These are phyloP conservation scores for Earliella scabrosa DNA, from an alignment of 1,284 basidiomycete species.

Conservation along the genomic window DNA sequence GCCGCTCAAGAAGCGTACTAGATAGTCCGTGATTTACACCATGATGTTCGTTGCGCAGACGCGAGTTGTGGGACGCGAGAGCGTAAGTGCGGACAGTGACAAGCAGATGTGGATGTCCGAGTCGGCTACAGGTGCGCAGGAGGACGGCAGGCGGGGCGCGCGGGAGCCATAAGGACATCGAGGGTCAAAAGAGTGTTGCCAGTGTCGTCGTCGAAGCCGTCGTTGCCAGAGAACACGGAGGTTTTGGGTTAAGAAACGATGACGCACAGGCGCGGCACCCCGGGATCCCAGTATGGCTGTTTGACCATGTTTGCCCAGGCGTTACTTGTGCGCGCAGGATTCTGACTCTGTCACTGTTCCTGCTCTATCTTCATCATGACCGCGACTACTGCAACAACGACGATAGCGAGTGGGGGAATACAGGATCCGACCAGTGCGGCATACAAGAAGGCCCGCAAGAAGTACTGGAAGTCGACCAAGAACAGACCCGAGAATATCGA, in stretches of 20 bases:
- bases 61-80: slow-evolving; percentile 15
- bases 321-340: too few relatives aligned
- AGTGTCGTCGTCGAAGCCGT: slow-evolving; percentile 8
- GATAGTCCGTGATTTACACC: too few relatives aligned
- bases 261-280: slow-evolving; percentile 14
- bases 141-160: slow-evolving; percentile 46
- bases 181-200: slow-evolving; percentile 5
- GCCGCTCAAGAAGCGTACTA: too few relatives aligned
- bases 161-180: slow-evolving; percentile 42
- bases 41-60: too few relatives aligned
- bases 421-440: slow-evolving; percentile 50
- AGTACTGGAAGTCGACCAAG: slow-evolving; percentile 61
- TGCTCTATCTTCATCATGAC: slow-evolving; percentile 3
- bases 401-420: slow-evolving; percentile 11
- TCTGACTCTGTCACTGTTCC: too few relatives aligned
- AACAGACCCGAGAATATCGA: slow-evolving; percentile 50
- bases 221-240: slow-evolving; percentile 1
- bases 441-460: slow-evolving; percentile 69
- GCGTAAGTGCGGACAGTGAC: slow-evolving; percentile 19
- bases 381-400: slow-evolving; percentile 7
- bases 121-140: slow-evolving; percentile 40
- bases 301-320: background rate
- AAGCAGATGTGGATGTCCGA: slow-evolving; percentile 33
- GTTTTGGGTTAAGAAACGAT: slow-evolving; percentile 8
- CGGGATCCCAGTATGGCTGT: background rate